Percentiles rank a stretch among this genome's conserved stretches.
Conservation (phyloP, 192 early-diverging fungal genomes). For the Coemansia furcata region DNA sequence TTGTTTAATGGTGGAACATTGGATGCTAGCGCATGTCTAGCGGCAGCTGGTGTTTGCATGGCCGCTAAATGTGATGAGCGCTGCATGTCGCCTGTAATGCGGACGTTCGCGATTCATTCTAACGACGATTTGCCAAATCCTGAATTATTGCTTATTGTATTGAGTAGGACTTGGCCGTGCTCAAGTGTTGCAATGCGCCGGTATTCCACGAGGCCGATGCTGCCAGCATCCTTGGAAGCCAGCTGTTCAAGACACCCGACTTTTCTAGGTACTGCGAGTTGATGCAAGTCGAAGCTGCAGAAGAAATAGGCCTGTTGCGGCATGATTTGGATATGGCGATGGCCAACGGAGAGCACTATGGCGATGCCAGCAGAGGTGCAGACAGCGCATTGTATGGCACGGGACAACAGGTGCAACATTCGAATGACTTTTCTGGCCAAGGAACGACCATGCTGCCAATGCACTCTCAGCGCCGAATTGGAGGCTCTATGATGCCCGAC, state of each 20-base stretch:
- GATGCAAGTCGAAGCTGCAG: conserved; percentile 38
- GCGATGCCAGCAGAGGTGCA: background rate
- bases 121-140: background rate
- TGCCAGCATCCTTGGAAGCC: conserved; percentile 28
- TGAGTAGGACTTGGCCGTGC: conserved; percentile 44
- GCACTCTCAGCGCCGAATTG: background rate
- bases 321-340: conserved; percentile 31
- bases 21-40: conserved; percentile 1
- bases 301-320: conserved; percentile 32
- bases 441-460: conserved; percentile 10
- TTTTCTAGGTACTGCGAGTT: conserved; percentile 36
- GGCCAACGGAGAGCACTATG: conserved; percentile 7
- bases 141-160: background rate
- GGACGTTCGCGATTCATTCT: background rate
- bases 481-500: conserved; percentile 10
- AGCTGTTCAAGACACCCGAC: conserved; percentile 38
- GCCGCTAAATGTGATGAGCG: background rate
- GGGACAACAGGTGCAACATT: background rate
- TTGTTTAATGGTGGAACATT: background rate
- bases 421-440: background rate
- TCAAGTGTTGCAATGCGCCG: conserved; percentile 38
- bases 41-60: background rate
- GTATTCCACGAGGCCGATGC: conserved; percentile 18
- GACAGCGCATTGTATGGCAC: background rate
- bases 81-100: background rate